A percentile compares a stretch with the other conserved stretches of the same genome.
These are phyloP conservation scores for Pythium plurisporium DNA, from an alignment of 352 stramenopile species.

Conservation along the genomic window DNA sequence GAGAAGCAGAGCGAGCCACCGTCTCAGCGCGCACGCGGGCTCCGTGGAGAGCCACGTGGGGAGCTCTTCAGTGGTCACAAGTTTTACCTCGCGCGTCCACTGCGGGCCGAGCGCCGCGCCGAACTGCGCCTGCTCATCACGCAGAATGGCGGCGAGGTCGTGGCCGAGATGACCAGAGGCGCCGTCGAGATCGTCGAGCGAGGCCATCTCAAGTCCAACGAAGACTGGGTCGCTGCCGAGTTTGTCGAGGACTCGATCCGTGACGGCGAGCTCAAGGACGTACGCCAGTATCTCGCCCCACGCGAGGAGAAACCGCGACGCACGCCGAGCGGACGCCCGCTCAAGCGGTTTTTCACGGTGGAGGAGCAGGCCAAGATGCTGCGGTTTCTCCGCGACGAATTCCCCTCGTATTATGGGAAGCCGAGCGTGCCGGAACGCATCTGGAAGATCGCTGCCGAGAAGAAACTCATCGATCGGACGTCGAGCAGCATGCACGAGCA, in stretches of 20 bases:
- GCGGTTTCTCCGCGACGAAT: slow-evolving; percentile 26
- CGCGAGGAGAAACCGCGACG: background rate
- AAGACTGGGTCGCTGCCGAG: slow-evolving; percentile 36
- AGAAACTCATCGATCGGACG: slow-evolving; percentile 26
- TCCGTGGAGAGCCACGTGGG: background rate
- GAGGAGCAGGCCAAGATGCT: slow-evolving; percentile 51
- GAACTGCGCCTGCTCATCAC: slow-evolving; percentile 27
- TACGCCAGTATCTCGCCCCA: slow-evolving; percentile 31
- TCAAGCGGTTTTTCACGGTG: slow-evolving; percentile 29
- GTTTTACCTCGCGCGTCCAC: slow-evolving; percentile 36
- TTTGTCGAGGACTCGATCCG: slow-evolving; percentile 50
- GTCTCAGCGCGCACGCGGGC: background rate
- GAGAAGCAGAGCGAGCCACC: slow-evolving; percentile 6
- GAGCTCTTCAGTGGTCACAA: slow-evolving; percentile 28
- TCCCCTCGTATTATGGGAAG: slow-evolving; percentile 8
- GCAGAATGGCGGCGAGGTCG: slow-evolving; percentile 35
- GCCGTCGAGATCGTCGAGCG: slow-evolving; percentile 41
- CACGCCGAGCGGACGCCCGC: slow-evolving; percentile 3
- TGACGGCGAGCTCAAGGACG: slow-evolving; percentile 26
- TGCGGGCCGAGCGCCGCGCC: slow-evolving; percentile 21
- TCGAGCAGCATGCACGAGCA: slow-evolving; percentile 49
- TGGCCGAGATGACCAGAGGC: background rate
- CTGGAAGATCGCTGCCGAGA: slow-evolving; percentile 9
- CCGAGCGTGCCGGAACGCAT: slow-evolving; percentile 10
- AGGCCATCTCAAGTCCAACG: slow-evolving; percentile 20